Conservation (phyloP, 192 early-diverging fungal genomes). For the Powellomyces hirtus region DNA sequence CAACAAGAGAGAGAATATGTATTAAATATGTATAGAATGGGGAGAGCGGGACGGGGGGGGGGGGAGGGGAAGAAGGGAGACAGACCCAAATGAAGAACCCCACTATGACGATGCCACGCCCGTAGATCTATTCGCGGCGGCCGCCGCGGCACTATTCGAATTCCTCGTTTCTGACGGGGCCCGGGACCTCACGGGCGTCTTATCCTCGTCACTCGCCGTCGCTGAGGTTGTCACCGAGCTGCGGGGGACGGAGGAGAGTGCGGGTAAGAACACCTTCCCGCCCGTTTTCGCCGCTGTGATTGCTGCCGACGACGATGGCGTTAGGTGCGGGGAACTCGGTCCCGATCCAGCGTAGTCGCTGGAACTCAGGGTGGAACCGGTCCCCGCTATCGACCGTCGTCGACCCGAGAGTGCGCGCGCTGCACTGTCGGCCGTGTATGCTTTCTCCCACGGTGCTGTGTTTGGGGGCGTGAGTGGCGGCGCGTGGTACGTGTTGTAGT, state of each 20-base stretch:
- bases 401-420: background rate
- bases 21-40: no score
- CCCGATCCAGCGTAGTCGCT: no score
- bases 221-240: background rate
- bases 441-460: background rate
- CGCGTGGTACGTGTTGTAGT: background rate
- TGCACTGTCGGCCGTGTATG: background rate
- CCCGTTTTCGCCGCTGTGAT: no score
- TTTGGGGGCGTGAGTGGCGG: no score
- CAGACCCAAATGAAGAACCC: no score
- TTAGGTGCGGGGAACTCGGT: no score
- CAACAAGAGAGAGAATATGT: no score
- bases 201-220: background rate
- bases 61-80: no score
- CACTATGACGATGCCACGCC: slow-evolving; percentile 3
- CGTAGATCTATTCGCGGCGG: background rate
- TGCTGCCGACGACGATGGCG: no score
- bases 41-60: no score
- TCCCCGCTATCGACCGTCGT: background rate
- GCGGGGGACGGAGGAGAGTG: slow-evolving; percentile 1
- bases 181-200: background rate
- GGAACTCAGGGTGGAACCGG: background rate
- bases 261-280: background rate
- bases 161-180: background rate
- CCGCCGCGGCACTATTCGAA: background rate